Base-by-base conservation (phyloP, 768 basidiomycete species). In the Clitopilus hobsonii region DNA sequence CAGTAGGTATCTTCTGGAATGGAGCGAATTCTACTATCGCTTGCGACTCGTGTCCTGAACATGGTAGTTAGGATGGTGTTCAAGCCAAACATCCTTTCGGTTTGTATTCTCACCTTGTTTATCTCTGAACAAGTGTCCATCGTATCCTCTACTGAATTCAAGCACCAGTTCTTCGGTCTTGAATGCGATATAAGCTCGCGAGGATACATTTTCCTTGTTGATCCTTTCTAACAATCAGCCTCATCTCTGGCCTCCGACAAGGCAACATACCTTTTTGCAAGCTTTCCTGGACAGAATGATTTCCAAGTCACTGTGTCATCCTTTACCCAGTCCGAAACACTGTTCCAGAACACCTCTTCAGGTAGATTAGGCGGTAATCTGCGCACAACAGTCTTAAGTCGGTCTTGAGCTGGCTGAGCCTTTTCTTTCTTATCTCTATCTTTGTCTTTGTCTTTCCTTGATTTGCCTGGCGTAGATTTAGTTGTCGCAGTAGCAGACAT, bases 11-110 rank as follows among this genome's bases (percentile, higher is more conserved):
- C 65, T 94, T 97, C 68, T 94, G 94, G 59, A 88, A 91, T 4
- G 94, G 93, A 0, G 97, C 90, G 64, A 90, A 98, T 69, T 99
- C 96, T 6, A 99, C 94, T 3, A 97, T 76, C 1, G 91, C 94
- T 49, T 87, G 79, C 1, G 85, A 91, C 66, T 96, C 92, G 62
- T 87, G 88, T 14, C 96, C 96, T 96, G 60, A 5, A 1, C n/a
- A 6, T 20, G 45, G 53, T 26, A 52, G 27, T 38, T 20, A 20
- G 3, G 41, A 45, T 45, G 7, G 30, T 32, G n/a, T 32, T 7
- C 30, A 32, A 32, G 30, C 16, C 7, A 32, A 32, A 16, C 30
- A 32, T 23, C 55, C 14, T 14, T 47, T 26, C 41, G 7, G 28
- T 22, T 45, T 38, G 18, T 5, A 25, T 22, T 63, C 84, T 32